These are phyloP conservation scores for Pilasporangium apinafurcum DNA, from an alignment of 352 stramenopile species.

Conservation along the genomic window DNA sequence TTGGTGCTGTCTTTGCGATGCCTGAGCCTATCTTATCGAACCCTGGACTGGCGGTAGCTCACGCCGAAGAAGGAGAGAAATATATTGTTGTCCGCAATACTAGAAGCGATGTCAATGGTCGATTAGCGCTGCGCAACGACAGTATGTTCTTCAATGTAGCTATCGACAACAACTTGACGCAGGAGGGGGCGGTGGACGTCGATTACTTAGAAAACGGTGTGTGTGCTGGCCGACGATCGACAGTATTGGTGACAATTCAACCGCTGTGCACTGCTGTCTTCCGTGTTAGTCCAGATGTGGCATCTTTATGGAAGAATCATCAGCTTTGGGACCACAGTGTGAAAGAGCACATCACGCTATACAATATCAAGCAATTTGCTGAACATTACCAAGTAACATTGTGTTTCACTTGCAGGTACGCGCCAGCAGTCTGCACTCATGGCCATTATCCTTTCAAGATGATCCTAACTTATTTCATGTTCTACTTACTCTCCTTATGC, in stretches of 20 bases:
- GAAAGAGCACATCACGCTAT: constrained; percentile 84
- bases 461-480: background rate
- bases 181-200: constrained; percentile 31
- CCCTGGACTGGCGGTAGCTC: constrained; percentile 16
- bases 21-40: constrained; percentile 54
- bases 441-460: too few species aligned
- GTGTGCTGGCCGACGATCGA: constrained; percentile 55
- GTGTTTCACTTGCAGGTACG: constrained; percentile 83
- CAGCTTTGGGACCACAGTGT: constrained; percentile 85
- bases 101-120: constrained; percentile 46
- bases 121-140: constrained; percentile 77
- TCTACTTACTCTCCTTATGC: constrained; percentile 6
- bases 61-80: constrained; percentile 38
- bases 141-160: constrained; percentile 79
- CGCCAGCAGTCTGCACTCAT: background rate
- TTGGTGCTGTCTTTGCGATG: constrained; percentile 78
- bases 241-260: constrained; percentile 63
- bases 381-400: constrained; percentile 85
- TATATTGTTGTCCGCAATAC: constrained; percentile 79
- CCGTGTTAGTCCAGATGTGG: constrained; percentile 60
- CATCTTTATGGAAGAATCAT: constrained; percentile 65
- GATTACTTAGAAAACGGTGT: constrained; percentile 67
- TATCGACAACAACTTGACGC: constrained; percentile 41
- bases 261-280: constrained; percentile 53
- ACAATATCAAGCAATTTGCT: constrained; percentile 88